Percentiles rank a stretch among this genome's conserved stretches.
These are phyloP conservation scores for Cyclanthera cordifolia DNA, from an alignment of 306 rosid species.

Conservation along the genomic window DNA sequence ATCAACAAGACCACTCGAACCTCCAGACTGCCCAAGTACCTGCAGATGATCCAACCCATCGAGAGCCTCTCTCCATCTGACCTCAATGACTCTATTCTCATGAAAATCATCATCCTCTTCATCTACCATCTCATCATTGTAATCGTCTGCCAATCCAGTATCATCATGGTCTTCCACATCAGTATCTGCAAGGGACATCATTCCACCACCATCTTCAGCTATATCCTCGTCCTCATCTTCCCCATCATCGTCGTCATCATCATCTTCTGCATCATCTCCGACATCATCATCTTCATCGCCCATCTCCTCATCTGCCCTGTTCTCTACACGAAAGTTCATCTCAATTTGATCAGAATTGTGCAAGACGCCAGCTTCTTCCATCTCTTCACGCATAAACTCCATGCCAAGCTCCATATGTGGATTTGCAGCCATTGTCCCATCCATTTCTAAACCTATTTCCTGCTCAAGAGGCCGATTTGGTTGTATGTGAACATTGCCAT, in stretches of 20 bases:
- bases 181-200: conserved; percentile 85
- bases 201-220: conserved; percentile 87
- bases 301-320: conserved; percentile 85
- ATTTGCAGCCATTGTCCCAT: conserved; percentile 45
- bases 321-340: conserved; percentile 79
- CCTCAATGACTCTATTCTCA: conserved; percentile 89
- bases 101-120: conserved; percentile 95
- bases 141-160: conserved; percentile 77
- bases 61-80: conserved; percentile 94
- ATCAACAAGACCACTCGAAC: conserved; percentile 70
- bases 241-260: conserved; percentile 83
- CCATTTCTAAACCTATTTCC: conserved; percentile 65
- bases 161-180: conserved; percentile 96
- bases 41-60: conserved; percentile 95
- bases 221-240: conserved; percentile 96
- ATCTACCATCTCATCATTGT: conserved; percentile 85
- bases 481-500: conserved; percentile 32
- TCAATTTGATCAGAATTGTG: conserved; percentile 72
- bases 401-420: conserved; percentile 65
- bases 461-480: conserved; percentile 48
- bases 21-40: conserved; percentile 85
- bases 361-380: conserved; percentile 62
- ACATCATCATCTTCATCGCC: conserved; percentile 96
- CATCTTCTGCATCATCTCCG: conserved; percentile 97
- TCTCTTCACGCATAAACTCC: conserved; percentile 85